phyloP scores from a whole-genome alignment of 1,284 basidiomycete genomes.

The Wolfiporia cocos region DNA sequence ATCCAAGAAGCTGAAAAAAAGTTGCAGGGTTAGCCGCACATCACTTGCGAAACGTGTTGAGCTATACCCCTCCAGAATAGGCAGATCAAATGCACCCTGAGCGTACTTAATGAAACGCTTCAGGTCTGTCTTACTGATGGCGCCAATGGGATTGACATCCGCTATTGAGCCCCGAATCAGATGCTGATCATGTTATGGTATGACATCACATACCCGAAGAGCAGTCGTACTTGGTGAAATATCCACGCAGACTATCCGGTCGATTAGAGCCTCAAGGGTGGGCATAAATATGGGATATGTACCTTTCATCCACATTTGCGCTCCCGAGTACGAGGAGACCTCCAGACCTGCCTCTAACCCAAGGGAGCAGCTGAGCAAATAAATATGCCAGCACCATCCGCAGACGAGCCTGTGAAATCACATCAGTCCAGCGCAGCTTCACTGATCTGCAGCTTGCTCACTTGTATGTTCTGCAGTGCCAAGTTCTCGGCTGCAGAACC shows the following conservation, averaged over 20 bases:
- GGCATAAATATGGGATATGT: background rate
- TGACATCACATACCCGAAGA: slow-evolving; percentile 55
- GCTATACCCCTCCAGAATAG: slow-evolving; percentile 72
- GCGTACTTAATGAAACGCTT: slow-evolving; percentile 95
- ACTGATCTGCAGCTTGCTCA: too few species aligned
- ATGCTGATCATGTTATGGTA: too few species aligned
- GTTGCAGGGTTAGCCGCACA: too few species aligned
- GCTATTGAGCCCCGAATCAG: too few species aligned
- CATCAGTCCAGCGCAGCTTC: too few species aligned
- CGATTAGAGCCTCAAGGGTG: background rate
- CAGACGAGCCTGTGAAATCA: slow-evolving; percentile 62
- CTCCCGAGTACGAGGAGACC: slow-evolving; percentile 92
- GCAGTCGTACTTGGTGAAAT: slow-evolving; percentile 97
- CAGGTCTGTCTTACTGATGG: slow-evolving; percentile 95
- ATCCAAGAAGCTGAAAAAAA: slow-evolving; percentile 67
- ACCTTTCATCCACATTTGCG: slow-evolving; percentile 98
- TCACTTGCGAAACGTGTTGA: too few species aligned
- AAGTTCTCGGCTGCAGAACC: slow-evolving; percentile 88
- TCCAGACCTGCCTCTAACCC: slow-evolving; percentile 82
- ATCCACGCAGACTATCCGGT: slow-evolving; percentile 76
- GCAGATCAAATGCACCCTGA: slow-evolving; percentile 73
- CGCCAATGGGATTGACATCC: slow-evolving; percentile 97
- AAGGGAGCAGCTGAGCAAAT: slow-evolving; percentile 95
- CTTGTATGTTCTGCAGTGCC: slow-evolving; percentile 97
- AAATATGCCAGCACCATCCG: slow-evolving; percentile 97